phyloP scores from a whole-genome alignment of 2,329 filamentous ascomycete species.

The Fusarium denticulatum region DNA sequence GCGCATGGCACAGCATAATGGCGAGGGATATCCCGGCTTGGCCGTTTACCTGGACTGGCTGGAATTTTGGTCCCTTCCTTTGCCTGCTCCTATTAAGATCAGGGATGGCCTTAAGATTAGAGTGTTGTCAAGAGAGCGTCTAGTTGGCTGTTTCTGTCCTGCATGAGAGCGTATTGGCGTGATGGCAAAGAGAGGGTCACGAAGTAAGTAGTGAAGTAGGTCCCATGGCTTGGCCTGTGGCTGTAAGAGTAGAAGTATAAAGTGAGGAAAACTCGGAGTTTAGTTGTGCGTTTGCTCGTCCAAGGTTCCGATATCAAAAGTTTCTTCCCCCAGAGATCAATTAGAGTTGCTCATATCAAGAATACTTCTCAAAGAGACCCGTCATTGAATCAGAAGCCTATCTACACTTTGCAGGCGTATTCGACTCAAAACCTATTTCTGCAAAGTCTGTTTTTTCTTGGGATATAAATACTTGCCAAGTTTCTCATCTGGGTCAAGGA shows the following conservation, averaged over 20 bases:
- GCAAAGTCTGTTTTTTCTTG: neutral
- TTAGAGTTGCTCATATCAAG: neutral
- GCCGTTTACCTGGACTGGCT: conserved; percentile 34
- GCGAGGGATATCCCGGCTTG: conserved; percentile 11
- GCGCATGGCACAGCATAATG: conserved; percentile 30
- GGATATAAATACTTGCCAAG: neutral
- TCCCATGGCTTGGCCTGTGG: conserved; percentile 6
- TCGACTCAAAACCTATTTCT: neutral
- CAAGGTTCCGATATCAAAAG: conserved; percentile 2
- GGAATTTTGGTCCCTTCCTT: conserved; percentile 1
- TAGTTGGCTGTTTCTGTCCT: conserved; percentile 4
- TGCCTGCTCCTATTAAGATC: neutral
- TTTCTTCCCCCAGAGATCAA: neutral
- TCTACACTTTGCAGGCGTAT: neutral
- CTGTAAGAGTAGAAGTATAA: conserved; percentile 20
- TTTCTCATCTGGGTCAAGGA: conserved; percentile 19
- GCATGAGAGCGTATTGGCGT: conserved; percentile 10
- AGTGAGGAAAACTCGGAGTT: conserved; percentile 2
- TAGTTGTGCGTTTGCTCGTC: neutral
- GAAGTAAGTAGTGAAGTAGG: neutral
- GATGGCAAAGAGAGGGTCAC: conserved; percentile 11
- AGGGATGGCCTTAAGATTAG: conserved; percentile 17
- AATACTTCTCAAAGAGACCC: neutral
- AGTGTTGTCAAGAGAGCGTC: neutral
- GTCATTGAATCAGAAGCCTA: neutral